Evolutionary conservation across 306 rosid genomes (phyloP).

Genomic region (Cucumis sativus): DNA sequence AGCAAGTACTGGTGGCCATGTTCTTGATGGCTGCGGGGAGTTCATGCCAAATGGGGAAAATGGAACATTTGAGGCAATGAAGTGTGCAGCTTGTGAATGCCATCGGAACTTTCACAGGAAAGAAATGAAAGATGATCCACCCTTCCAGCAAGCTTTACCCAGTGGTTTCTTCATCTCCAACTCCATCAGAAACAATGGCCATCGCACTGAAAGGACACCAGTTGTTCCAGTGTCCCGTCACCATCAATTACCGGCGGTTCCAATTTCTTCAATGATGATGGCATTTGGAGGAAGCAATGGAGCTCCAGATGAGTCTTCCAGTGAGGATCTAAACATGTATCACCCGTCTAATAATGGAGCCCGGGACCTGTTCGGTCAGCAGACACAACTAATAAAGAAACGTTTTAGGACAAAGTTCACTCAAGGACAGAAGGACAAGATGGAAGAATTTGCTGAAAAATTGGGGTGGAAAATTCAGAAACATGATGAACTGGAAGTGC

Average conservation of each 20-base stretch:
- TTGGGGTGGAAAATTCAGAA: slow-evolving; percentile 88
- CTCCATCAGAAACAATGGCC: slow-evolving; percentile 7
- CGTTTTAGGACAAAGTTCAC: slow-evolving; percentile 73
- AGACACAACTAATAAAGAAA: slow-evolving; percentile 25
- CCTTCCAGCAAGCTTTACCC: slow-evolving; percentile 4
- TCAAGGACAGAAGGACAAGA: slow-evolving; percentile 61
- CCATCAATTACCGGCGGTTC: slow-evolving; percentile 11
- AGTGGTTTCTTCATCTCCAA: slow-evolving; percentile 10
- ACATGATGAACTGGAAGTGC: slow-evolving; percentile 76
- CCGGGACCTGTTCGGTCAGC: slow-evolving; percentile 8
- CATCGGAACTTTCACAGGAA: slow-evolving; percentile 83
- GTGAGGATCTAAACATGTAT: slow-evolving; percentile 62
- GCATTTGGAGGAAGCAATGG: slow-evolving; percentile 56
- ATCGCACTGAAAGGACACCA: background rate
- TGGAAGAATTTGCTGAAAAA: slow-evolving; percentile 80
- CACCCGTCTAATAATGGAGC: slow-evolving; percentile 14
- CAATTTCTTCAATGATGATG: slow-evolving; percentile 57
- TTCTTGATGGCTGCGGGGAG: slow-evolving; percentile 93
- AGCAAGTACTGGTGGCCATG: slow-evolving; percentile 71
- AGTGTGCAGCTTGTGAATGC: slow-evolving; percentile 89
- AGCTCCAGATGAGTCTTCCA: slow-evolving; percentile 55
- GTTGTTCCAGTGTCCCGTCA: slow-evolving; percentile 7
- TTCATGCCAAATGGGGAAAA: slow-evolving; percentile 84
- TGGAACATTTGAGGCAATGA: slow-evolving; percentile 39
- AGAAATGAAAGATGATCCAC: slow-evolving; percentile 35